A percentile compares a stretch with the other conserved stretches of the same genome.
phyloP scores from a whole-genome alignment of 768 basidiomycete species.

The Pleurotus sapidus region DNA sequence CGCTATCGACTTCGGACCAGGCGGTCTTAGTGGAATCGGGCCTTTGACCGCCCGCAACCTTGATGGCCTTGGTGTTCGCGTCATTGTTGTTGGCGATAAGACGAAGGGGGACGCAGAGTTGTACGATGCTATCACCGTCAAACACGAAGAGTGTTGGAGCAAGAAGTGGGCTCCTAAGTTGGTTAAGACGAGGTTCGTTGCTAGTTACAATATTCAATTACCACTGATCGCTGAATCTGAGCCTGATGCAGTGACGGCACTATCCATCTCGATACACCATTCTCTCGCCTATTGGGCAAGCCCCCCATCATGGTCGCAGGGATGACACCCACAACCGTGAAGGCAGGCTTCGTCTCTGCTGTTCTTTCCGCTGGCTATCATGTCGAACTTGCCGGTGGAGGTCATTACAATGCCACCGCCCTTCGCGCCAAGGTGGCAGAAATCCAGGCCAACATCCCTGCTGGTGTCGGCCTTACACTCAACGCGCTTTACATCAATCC shows the following conservation, averaged over 20 bases:
- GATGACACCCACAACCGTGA: conserved; percentile 98
- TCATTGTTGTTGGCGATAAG: conserved; percentile 88
- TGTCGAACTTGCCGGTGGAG: conserved; percentile 95
- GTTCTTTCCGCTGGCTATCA: conserved; percentile 93
- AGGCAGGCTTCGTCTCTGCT: conserved; percentile 92
- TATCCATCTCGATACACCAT: conserved; percentile 91
- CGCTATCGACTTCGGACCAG: conserved; percentile 95
- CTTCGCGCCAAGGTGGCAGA: conserved; percentile 91
- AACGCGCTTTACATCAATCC: conserved; percentile 99
- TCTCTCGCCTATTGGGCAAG: conserved; percentile 94
- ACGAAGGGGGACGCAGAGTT: conserved; percentile 87
- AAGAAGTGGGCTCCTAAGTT: conserved; percentile 84
- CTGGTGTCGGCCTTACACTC: conserved; percentile 89
- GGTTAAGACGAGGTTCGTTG: conserved; percentile 81
- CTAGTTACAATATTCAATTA: not conserved
- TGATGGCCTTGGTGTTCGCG: conserved; percentile 90
- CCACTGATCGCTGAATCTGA: conserved; percentile 10
- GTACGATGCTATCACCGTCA: conserved; percentile 62
- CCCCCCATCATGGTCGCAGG: conserved; percentile 99
- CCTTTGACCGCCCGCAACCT: conserved; percentile 86
- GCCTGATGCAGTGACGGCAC: conserved; percentile 69
- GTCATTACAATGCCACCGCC: conserved; percentile 90
- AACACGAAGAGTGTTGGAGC: conserved; percentile 87
- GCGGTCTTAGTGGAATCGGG: conserved; percentile 91
- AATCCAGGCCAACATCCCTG: conserved; percentile 80